These are phyloP conservation scores for Didymella arachidicola DNA, from an alignment of 2,329 filamentous ascomycete species.

Conservation along the genomic window DNA sequence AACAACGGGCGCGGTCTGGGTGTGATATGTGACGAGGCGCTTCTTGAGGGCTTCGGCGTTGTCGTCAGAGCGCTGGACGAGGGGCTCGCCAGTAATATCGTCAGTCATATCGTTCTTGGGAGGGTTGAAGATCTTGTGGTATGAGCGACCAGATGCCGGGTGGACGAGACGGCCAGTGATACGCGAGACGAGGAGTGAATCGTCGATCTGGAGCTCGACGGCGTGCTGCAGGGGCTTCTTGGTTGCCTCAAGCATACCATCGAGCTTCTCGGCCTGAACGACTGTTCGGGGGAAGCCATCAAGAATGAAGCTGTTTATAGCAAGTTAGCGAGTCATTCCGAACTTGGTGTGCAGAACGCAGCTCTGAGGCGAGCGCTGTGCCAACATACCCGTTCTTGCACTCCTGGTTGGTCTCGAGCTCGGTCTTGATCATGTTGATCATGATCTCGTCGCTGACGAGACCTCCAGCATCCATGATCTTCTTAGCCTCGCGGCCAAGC, in stretches of 20 bases:
- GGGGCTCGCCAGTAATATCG: slow-evolving; percentile 93
- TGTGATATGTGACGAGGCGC: slow-evolving; percentile 90
- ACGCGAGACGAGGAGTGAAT: slow-evolving; percentile 88
- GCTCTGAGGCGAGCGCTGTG: neutral
- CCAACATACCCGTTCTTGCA: slow-evolving; percentile 86
- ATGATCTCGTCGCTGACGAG: slow-evolving; percentile 99
- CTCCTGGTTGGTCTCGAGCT: slow-evolving; percentile 91
- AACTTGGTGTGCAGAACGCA: neutral
- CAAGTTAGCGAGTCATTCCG: neutral
- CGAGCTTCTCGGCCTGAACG: slow-evolving; percentile 91
- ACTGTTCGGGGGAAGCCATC: slow-evolving; percentile 98
- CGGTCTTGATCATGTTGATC: slow-evolving; percentile 99
- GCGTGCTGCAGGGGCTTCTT: slow-evolving; percentile 91
- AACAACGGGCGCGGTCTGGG: slow-evolving; percentile 91
- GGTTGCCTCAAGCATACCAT: slow-evolving; percentile 83
- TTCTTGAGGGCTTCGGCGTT: slow-evolving; percentile 96
- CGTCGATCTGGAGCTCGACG: slow-evolving; percentile 96
- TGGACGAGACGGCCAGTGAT: slow-evolving; percentile 97
- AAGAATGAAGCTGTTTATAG: slow-evolving; percentile 83
- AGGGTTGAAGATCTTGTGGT: slow-evolving; percentile 99
- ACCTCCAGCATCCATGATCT: slow-evolving; percentile 99
- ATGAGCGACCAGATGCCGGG: slow-evolving; percentile 93
- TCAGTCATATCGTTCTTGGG: slow-evolving; percentile 94
- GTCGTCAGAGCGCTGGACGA: slow-evolving; percentile 96
- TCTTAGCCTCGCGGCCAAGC: slow-evolving; percentile 95